Evolutionary conservation across 2,329 filamentous ascomycete genomes (phyloP), one percentile per base, ranked within the genome.

Genomic region (Mycosphaerella sp.): DNA sequence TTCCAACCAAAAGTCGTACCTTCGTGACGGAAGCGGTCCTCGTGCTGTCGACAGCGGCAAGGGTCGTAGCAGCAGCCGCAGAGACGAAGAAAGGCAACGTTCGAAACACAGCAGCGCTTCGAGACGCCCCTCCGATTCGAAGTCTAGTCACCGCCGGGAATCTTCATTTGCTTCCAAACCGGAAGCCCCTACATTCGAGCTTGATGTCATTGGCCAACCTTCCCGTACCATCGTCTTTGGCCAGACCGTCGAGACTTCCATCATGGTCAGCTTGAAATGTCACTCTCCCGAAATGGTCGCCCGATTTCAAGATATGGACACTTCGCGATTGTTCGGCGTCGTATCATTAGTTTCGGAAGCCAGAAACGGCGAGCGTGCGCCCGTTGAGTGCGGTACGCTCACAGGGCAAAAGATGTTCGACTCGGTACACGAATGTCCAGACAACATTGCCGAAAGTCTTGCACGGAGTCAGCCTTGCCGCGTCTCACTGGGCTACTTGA

Each of bases 371-470:
- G 64, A 64, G 25, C 49, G 60, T 21, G 56, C 61, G 3, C 57
- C 59, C 2, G 52, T 64, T 13, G 64, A 66, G 48, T 54, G 61
- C 30, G 61, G 60, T 34, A 60, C 59, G 12, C 51, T 67, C 28
- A 62, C 61, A 4, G 64, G 62, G 8, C 63, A 65, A 49, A 63
- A 66, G 46, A 59, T 66, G 56, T 62, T 64, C 50, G 64, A 66
- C 54, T 65, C 64, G 5, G 57, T 66, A 9, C 65, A 64, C 43
- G 54, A 59, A 9, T 58, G 64, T 12, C 63, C 64, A 4, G 59
- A 59, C 17, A 50, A 61, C 40, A 59, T 59, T 41, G 58, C 59
- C 8, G 59, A 59, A 9, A 58, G 53, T 14, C 52, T 66, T 35
- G 59, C 58, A 2, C 54, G 55, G n/a, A 62, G 55, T 49, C 58